A percentile compares a stretch with the other conserved stretches of the same genome.
Evolutionary conservation across 352 stramenopile species (phyloP).

Genomic region (Pythium guiyangense): DNA sequence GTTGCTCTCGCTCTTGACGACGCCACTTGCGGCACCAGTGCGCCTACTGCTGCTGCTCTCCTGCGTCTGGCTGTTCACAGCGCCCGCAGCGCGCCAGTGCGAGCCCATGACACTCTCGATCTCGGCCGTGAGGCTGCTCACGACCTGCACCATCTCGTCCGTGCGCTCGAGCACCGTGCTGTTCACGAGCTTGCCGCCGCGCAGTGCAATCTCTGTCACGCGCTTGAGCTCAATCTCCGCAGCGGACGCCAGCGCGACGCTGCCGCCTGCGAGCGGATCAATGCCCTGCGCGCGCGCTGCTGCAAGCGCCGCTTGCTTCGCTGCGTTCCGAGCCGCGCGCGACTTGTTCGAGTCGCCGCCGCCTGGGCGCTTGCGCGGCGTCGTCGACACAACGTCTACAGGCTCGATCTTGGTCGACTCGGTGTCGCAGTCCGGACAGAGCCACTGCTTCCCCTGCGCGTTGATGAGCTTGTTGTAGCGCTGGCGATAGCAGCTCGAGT

Average conservation of each 20-base stretch:
- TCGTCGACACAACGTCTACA: conserved; percentile 8
- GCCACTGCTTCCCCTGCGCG: conserved; percentile 65
- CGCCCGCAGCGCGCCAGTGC: conserved; percentile 12
- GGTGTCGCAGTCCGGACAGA: conserved; percentile 76
- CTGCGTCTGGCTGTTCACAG: neutral
- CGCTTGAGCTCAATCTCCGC: conserved; percentile 50
- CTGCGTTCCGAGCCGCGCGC: conserved; percentile 10
- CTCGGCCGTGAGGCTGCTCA: conserved; percentile 40
- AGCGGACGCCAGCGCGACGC: conserved; percentile 1
- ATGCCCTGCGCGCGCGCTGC: neutral
- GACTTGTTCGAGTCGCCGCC: conserved; percentile 27
- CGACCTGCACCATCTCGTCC: conserved; percentile 69
- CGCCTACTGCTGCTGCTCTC: neutral
- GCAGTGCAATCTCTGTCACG: conserved; percentile 68
- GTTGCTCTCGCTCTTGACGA: neutral
- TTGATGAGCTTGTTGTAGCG: conserved; percentile 68
- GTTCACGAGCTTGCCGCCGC: conserved; percentile 69
- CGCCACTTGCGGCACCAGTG: neutral
- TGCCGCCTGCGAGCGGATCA: conserved; percentile 9
- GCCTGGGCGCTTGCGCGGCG: conserved; percentile 27
- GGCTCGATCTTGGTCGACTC: conserved; percentile 13
- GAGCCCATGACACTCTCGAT: conserved; percentile 39
- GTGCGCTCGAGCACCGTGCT: conserved; percentile 68
- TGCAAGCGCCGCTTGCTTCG: conserved; percentile 13
- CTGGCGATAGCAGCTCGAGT: conserved; percentile 81